phyloP scores from a whole-genome alignment of 2,329 filamentous ascomycete genomes.

The Hypoxylon sp. region DNA sequence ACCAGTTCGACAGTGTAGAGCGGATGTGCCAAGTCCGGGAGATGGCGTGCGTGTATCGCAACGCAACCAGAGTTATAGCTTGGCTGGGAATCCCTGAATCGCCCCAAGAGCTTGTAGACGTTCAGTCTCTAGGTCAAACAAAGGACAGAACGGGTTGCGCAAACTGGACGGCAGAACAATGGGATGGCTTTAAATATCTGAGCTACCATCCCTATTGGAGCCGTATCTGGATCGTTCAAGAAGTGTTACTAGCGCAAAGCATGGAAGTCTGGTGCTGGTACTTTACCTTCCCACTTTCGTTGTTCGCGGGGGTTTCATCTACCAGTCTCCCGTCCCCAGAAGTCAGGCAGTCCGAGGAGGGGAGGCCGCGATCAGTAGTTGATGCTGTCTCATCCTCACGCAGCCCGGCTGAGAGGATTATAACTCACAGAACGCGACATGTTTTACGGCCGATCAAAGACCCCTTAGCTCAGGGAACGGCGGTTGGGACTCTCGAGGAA shows the following conservation, averaged over 20 bases:
- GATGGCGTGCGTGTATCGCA: constrained; percentile 37
- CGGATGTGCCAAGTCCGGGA: constrained; percentile 28
- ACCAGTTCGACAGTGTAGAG: constrained; percentile 34
- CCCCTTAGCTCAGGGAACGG: constrained; percentile 23
- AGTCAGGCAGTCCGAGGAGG: constrained; percentile 6
- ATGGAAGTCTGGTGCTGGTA: constrained; percentile 38
- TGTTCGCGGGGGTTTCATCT: constrained; percentile 23
- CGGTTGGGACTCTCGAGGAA: constrained; percentile 33
- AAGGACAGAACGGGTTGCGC: constrained; percentile 5
- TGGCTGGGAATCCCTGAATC: constrained; percentile 30
- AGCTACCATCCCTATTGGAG: constrained; percentile 41
- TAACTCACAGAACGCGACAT: constrained; percentile 28
- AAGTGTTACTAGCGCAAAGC: constrained; percentile 35
- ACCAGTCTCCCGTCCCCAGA: neutral
- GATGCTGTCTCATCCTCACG: constrained; percentile 14
- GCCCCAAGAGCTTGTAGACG: neutral
- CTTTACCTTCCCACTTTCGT: constrained; percentile 33
- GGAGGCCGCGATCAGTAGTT: constrained; percentile 3
- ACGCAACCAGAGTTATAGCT: constrained; percentile 32
- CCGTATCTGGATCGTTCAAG: constrained; percentile 43
- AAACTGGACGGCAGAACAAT: constrained; percentile 24
- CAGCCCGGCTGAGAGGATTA: constrained; percentile 33
- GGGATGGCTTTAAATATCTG: constrained; percentile 34
- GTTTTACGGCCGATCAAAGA: constrained; percentile 11
- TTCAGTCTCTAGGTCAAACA: constrained; percentile 20